Percentiles rank a stretch among this genome's conserved stretches.
phyloP scores from a whole-genome alignment of 116 monocot species.

The Papilionanthe hybrid region DNA sequence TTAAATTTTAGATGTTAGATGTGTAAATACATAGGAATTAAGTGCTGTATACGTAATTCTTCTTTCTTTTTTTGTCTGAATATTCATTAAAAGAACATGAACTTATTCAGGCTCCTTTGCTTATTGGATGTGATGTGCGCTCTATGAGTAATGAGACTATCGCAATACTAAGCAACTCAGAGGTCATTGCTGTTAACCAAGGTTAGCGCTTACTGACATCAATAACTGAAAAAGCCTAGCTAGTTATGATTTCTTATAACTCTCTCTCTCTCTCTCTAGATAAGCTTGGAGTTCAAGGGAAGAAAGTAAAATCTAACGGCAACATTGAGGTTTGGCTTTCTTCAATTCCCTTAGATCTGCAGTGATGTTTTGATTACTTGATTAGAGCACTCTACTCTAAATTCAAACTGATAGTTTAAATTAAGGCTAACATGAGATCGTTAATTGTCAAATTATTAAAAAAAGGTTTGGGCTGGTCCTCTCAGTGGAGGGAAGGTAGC shows the following conservation, averaged over 20 bases:
- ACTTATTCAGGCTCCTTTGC: constrained; percentile 45
- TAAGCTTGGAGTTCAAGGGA: constrained; percentile 81
- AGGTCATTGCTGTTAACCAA: constrained; percentile 86
- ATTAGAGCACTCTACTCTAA: not conserved
- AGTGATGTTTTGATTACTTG: no score
- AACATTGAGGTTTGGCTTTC: constrained; percentile 45
- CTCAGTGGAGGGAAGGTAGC: constrained; percentile 62
- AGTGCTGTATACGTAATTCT: no score
- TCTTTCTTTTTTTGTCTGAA: not conserved
- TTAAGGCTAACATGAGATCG: not conserved
- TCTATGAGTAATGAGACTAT: constrained; percentile 55
- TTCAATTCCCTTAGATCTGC: not conserved
- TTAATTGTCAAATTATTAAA: not conserved
- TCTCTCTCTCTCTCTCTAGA: constrained; percentile 15
- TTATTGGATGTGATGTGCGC: constrained; percentile 74
- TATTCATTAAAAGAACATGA: not conserved
- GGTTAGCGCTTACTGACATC: constrained; percentile 19
- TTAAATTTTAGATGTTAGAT: no score
- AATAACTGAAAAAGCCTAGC: not conserved
- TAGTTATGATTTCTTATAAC: not conserved
- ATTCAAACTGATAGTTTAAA: not conserved
- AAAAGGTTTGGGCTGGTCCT: constrained; percentile 76
- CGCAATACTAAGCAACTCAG: constrained; percentile 58
- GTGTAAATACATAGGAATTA: no score
- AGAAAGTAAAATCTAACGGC: constrained; percentile 48